These are phyloP conservation scores for Bullera alba DNA, from an alignment of 768 basidiomycete species.

Conservation along the genomic window DNA sequence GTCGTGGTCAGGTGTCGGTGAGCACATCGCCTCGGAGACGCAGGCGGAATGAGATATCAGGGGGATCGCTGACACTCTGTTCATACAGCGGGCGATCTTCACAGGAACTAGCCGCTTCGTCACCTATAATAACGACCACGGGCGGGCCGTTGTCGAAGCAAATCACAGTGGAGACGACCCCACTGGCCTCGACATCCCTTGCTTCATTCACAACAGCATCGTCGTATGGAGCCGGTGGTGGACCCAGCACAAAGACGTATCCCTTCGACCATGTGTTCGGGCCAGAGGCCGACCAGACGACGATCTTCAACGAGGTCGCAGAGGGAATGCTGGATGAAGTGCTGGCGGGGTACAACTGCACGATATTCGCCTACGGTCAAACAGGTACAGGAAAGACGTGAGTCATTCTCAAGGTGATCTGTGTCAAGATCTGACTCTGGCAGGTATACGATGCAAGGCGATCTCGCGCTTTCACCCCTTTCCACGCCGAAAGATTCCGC, in stretches of 20 bases:
- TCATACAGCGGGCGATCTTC: conserved; percentile 61
- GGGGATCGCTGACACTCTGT: background rate
- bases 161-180: conserved; percentile 68
- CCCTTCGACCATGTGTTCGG: conserved; percentile 94
- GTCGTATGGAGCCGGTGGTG: conserved; percentile 34
- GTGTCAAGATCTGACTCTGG: background rate
- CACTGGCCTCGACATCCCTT: conserved; percentile 23
- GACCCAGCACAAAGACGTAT: conserved; percentile 56
- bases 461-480: conserved; percentile 55
- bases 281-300: conserved; percentile 88
- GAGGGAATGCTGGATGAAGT: conserved; percentile 88
- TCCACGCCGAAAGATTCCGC: conserved; percentile 74
- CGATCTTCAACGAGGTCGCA: conserved; percentile 91
- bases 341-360: conserved; percentile 93
- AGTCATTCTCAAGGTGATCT: conserved; percentile 42
- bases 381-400: conserved; percentile 99
- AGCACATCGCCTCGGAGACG: conserved; percentile 12
- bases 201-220: conserved; percentile 37
- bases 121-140: conserved; percentile 77
- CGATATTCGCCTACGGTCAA: conserved; percentile 95
- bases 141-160: conserved; percentile 67
- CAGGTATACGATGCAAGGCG: conserved; percentile 93
- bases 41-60: background rate
- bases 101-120: conserved; percentile 74
- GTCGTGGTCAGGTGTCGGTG: conserved; percentile 85